Conservation (phyloP, 306 rosid species). For the Alnus glutinosa region DNA sequence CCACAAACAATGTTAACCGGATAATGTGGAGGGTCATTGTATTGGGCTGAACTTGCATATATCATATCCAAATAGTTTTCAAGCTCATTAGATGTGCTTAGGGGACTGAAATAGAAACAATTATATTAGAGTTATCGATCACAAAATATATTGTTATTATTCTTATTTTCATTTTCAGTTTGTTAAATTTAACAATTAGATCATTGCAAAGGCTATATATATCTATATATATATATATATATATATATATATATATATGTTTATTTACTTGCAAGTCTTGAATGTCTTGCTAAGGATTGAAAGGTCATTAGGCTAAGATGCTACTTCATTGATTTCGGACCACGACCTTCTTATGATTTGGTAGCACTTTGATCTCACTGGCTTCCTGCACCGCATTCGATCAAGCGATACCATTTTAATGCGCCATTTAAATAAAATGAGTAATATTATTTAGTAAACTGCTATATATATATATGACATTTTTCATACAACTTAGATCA, state of each 20-base stretch:
- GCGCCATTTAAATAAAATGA: background rate
- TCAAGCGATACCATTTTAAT: background rate
- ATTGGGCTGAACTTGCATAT: constrained; percentile 55
- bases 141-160: background rate
- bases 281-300: constrained; percentile 53
- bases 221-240: too few relatives aligned
- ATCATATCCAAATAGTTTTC: constrained; percentile 3
- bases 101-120: constrained; percentile 34
- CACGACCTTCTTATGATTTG: constrained; percentile 57
- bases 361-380: constrained; percentile 68
- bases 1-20: constrained; percentile 55
- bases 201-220: too few relatives aligned
- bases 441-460: too few relatives aligned
- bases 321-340: constrained; percentile 59
- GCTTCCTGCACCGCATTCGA: constrained; percentile 30
- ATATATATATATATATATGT: too few relatives aligned
- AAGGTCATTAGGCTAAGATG: constrained; percentile 50
- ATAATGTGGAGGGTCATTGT: constrained; percentile 53
- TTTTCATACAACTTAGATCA: too few relatives aligned
- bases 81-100: constrained; percentile 38
- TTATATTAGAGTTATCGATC: background rate
- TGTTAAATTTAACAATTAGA: too few relatives aligned
- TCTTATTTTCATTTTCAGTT: background rate
- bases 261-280: constrained; percentile 46
- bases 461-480: too few relatives aligned